Evolutionary conservation across 495 filamentous ascomycete species (phyloP).

Genomic region (Podospora fimiseda): DNA sequence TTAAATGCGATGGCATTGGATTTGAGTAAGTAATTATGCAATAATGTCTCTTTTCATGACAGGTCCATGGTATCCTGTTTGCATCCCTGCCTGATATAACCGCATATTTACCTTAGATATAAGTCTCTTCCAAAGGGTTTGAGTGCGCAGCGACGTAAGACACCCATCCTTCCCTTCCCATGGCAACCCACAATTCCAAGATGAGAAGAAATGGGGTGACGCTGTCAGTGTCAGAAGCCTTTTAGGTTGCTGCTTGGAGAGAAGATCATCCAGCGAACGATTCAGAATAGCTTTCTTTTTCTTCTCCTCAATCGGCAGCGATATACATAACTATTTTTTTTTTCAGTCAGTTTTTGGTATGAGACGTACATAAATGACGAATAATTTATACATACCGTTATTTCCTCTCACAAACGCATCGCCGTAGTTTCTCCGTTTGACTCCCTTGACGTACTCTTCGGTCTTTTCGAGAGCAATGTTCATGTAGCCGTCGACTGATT

Average conservation of each 20-base stretch:
- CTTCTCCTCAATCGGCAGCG: constrained; percentile 59
- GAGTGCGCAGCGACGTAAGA: constrained; percentile 52
- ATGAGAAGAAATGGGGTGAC: constrained; percentile 47
- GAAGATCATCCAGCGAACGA: constrained; percentile 30
- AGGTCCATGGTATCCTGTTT: constrained; percentile 14
- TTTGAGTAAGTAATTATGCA: too few relatives aligned
- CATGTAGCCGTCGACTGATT: constrained; percentile 99
- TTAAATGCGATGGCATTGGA: too few relatives aligned
- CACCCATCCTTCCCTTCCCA: constrained; percentile 50
- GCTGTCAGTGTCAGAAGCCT: too few relatives aligned
- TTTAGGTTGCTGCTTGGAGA: constrained; percentile 45
- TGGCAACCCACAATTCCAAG: constrained; percentile 50
- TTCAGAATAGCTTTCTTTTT: constrained; percentile 24
- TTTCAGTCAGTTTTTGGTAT: background rate
- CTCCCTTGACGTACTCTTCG: constrained; percentile 81
- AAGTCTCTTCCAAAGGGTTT: constrained; percentile 45
- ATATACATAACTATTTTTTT: constrained; percentile 64
- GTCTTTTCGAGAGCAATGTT: constrained; percentile 96
- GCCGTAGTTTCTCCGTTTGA: constrained; percentile 72
- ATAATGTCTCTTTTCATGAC: too few relatives aligned
- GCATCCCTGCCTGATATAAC: too few relatives aligned
- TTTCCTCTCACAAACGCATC: constrained; percentile 97
- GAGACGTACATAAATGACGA: background rate
- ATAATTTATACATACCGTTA: constrained; percentile 58
- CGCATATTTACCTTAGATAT: too few relatives aligned